Evolutionary conservation across 2,329 filamentous ascomycete genomes (phyloP).

Genomic region (Bretziella fagacearum): DNA sequence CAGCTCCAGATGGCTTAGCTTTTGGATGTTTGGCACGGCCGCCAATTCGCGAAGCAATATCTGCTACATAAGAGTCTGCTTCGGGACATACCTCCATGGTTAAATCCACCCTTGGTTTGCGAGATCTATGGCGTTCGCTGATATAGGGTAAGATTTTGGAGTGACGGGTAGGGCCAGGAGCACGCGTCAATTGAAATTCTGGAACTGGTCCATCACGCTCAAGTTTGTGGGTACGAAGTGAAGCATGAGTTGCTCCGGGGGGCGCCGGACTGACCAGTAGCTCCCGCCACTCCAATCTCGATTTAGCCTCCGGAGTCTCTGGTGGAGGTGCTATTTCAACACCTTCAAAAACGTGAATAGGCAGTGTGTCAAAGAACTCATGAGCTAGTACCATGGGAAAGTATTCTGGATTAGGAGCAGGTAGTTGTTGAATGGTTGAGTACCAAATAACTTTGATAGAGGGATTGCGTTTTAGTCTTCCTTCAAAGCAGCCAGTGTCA

Average conservation of each 20-base stretch:
- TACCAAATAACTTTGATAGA: constrained; percentile 71
- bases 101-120: constrained; percentile 46
- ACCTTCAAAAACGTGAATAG: constrained; percentile 87
- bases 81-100: constrained; percentile 86
- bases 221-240: constrained; percentile 36
- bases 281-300: constrained; percentile 53
- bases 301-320: constrained; percentile 24
- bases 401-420: constrained; percentile 35
- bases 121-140: constrained; percentile 58
- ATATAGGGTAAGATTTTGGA: constrained; percentile 70
- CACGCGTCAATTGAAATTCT: constrained; percentile 77
- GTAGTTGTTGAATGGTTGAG: constrained; percentile 72
- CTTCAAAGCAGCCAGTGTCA: neutral
- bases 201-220: constrained; percentile 38
- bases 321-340: constrained; percentile 28
- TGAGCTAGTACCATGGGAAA: constrained; percentile 90
- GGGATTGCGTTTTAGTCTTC: constrained; percentile 21
- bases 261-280: constrained; percentile 57
- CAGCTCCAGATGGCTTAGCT: constrained; percentile 55
- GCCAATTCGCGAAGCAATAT: constrained; percentile 75
- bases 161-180: constrained; percentile 60
- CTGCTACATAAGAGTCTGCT: constrained; percentile 57
- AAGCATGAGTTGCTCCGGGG: constrained; percentile 34
- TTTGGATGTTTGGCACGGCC: constrained; percentile 42
- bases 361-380: constrained; percentile 95